A percentile compares a stretch with the other conserved stretches of the same genome.
Evolutionary conservation across 1,284 basidiomycete species (phyloP).

Genomic region (Athelia sp.): DNA sequence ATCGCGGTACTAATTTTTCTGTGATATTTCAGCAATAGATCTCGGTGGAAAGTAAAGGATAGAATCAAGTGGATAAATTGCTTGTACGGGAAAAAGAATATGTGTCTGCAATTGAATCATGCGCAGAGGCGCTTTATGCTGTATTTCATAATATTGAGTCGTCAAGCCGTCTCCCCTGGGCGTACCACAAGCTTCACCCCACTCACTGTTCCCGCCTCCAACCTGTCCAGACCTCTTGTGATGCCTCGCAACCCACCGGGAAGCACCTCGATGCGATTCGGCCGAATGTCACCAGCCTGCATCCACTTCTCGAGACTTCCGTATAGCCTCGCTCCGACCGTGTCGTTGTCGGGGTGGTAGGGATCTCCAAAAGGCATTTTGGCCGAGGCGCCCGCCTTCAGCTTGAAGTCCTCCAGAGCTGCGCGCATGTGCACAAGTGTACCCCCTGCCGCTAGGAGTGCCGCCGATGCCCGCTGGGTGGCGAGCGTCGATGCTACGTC

Average conservation of each 20-base stretch:
- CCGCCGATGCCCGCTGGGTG: constrained; percentile 24
- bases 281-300: constrained; percentile 14
- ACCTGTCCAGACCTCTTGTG: constrained; percentile 31
- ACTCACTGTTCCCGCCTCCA: constrained; percentile 37
- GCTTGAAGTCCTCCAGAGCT: constrained; percentile 20
- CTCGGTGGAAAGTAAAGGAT: too few relatives aligned
- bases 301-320: too few relatives aligned
- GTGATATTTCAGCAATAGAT: too few relatives aligned
- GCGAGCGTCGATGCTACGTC: constrained; percentile 30
- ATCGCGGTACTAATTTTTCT: too few relatives aligned
- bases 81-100: too few relatives aligned
- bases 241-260: constrained; percentile 42
- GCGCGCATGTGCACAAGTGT: constrained; percentile 10
- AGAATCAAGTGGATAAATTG: too few relatives aligned
- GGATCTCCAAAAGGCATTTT: constrained; percentile 18
- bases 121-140: too few relatives aligned
- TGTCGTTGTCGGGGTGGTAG: not conserved
- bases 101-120: too few relatives aligned
- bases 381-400: constrained; percentile 30
- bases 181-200: constrained; percentile 43
- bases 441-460: constrained; percentile 15
- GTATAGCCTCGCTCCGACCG: too few relatives aligned
- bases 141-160: too few relatives aligned
- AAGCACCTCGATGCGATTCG: constrained; percentile 38
- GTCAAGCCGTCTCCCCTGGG: constrained; percentile 45